phyloP scores from a whole-genome alignment of 1,284 basidiomycete species.

The Puccinia hordei region DNA sequence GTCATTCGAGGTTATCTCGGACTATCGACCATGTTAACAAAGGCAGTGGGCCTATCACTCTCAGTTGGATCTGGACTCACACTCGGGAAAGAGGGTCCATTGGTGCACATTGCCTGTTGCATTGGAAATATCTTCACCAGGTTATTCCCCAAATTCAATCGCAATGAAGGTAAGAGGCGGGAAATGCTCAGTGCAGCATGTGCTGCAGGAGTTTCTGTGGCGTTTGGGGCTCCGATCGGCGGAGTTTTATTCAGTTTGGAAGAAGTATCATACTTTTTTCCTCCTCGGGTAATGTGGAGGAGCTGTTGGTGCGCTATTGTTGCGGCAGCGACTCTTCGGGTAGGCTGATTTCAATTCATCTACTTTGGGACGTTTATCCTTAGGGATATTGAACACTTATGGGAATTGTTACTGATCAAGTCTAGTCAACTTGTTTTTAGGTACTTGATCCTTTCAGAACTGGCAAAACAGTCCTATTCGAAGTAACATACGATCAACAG shows the following conservation, averaged over 20 bases:
- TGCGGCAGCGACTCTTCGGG: conserved; percentile 57
- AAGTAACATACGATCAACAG: conserved; percentile 77
- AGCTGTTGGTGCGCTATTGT: conserved; percentile 58
- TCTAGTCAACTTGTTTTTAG: conserved; percentile 69
- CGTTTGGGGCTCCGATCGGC: conserved; percentile 55
- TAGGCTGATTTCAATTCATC: conserved; percentile 7
- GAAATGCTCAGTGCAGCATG: conserved; percentile 87
- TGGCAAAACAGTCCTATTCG: conserved; percentile 62
- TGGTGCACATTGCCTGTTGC: conserved; percentile 94
- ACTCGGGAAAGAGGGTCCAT: conserved; percentile 91
- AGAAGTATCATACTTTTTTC: conserved; percentile 87
- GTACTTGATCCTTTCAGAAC: conserved; percentile 85
- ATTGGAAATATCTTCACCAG: conserved; percentile 92
- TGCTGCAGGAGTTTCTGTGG: background rate
- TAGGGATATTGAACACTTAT: background rate
- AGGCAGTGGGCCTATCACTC: conserved; percentile 82
- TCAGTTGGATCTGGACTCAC: conserved; percentile 87
- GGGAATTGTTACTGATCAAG: conserved; percentile 65
- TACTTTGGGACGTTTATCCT: background rate
- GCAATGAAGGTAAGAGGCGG: conserved; percentile 85
- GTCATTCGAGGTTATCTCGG: conserved; percentile 98
- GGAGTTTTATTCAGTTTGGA: conserved; percentile 66
- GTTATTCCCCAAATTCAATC: conserved; percentile 82
- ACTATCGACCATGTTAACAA: conserved; percentile 83
- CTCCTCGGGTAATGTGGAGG: conserved; percentile 70